Conservation (phyloP, 768 basidiomycete genomes). For the Tylopilus sp. region DNA sequence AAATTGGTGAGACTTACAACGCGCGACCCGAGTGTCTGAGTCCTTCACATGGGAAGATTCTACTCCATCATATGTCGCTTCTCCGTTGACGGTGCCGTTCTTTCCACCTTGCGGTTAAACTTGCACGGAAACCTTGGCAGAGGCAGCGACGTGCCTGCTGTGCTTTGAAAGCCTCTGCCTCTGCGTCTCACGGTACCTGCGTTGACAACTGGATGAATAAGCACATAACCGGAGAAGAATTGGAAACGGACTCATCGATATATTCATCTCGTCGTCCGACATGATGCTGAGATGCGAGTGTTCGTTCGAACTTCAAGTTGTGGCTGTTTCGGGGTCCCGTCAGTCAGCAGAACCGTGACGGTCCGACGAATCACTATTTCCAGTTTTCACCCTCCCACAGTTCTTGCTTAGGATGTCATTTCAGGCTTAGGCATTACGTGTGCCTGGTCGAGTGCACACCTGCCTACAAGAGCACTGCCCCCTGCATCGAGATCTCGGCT, state of each 20-base stretch:
- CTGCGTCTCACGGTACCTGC: constrained; percentile 72
- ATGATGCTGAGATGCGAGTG: no score
- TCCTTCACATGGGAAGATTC: constrained; percentile 64
- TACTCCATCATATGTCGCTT: constrained; percentile 78
- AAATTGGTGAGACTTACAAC: constrained; percentile 57
- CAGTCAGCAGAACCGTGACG: no score
- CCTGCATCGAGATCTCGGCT: constrained; percentile 15
- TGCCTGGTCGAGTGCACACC: constrained; percentile 22
- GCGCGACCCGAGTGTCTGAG: constrained; percentile 74
- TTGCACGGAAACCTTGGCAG: constrained; percentile 4
- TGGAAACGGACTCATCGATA: constrained; percentile 66
- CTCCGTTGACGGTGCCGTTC: constrained; percentile 54
- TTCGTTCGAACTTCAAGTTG: no score
- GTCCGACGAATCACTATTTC: no score
- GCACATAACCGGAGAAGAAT: background rate
- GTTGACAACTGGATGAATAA: constrained; percentile 41
- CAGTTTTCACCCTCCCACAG: background rate
- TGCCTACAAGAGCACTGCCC: constrained; percentile 20
- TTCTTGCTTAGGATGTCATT: constrained; percentile 9
- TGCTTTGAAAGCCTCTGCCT: constrained; percentile 80
- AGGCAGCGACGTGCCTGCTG: constrained; percentile 44
- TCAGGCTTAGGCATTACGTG: background rate
- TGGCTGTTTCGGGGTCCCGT: no score
- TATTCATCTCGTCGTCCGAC: constrained; percentile 94
- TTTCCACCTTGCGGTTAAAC: constrained; percentile 44